Evolutionary conservation across 148 eudicot species (phyloP), one percentile per base, ranked within the genome.

Genomic region (Tetragonia tetragonoides): DNA sequence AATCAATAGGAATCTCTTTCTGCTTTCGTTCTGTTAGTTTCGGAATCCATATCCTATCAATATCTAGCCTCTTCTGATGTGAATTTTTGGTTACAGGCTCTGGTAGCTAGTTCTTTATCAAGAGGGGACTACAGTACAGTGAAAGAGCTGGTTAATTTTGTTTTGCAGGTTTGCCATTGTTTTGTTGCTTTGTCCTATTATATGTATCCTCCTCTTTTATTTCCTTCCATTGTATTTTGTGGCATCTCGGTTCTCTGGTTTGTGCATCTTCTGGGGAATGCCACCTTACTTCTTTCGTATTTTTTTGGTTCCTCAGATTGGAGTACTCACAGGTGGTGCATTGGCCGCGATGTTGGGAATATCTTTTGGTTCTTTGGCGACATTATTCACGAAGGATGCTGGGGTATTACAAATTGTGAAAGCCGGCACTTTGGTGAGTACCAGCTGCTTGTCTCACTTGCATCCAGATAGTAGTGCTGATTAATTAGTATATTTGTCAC

Each of bases 51-150:
- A 23, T 66, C 69, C 41, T 6, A 11, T 7, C 18, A 66, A 18
- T 40, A 12, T 64, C 11, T 17, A 64, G 42, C 68, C 60, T 23
- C 23, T 34, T 56, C 42, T 38, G 40, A 56, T 15, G 70, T 54
- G 72, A 28, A 28, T 70, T 21, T 82, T 41, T 64, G 34, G 47
- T 85, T 75, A 63, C 76, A 95, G 99, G 92, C 97, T 70, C 73
- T 95, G 83, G 81, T 95, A 79, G 96, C 99, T 60, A 88, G 89
- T 78, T 95, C 89, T 57, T 69, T 86, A 74, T 93, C 99, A 63
- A 87, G 83, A 78, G 88, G 93, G 34, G 91, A 93, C 80, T 91
- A 88, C 83, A 61, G 37, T 66, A 82, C 86, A 38, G 90, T 86
- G 81, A 95, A 76, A 86, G 97, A 91, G 83, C 76, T 93, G 44